Percentiles rank a stretch among this genome's conserved stretches.
These are phyloP conservation scores for Coniochaeta sp. DNA, from an alignment of 2,329 filamentous ascomycete genomes.

Conservation along the genomic window DNA sequence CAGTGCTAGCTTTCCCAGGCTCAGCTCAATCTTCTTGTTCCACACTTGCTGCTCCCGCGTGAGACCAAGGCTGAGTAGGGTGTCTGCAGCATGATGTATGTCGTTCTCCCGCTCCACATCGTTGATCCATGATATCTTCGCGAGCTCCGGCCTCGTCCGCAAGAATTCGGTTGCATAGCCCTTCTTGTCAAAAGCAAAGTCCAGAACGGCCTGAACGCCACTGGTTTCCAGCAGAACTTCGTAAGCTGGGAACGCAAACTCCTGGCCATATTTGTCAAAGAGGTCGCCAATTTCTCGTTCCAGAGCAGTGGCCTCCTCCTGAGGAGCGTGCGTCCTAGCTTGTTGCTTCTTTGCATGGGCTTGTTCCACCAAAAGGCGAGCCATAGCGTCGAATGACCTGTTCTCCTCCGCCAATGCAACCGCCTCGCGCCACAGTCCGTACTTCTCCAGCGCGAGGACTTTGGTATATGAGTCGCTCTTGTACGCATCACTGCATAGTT, in stretches of 20 bases:
- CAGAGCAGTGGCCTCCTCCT: conserved; percentile 36
- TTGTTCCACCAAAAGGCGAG: conserved; percentile 48
- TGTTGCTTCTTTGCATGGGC: conserved; percentile 35
- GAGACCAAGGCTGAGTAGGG: conserved; percentile 63
- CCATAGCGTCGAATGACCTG: conserved; percentile 45
- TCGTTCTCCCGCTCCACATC: conserved; percentile 73
- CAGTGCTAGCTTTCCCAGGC: conserved; percentile 74
- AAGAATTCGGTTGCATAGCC: conserved; percentile 74
- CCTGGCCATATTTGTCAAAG: conserved; percentile 58
- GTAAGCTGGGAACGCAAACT: conserved; percentile 73
- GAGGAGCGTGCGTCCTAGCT: conserved; percentile 23
- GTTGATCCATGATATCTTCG: conserved; percentile 90
- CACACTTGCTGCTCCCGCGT: conserved; percentile 72
- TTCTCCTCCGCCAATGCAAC: conserved; percentile 54
- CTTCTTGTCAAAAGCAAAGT: conserved; percentile 61
- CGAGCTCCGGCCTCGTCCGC: conserved; percentile 61
- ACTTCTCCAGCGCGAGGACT: conserved; percentile 44
- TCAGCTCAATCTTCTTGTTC: conserved; percentile 91
- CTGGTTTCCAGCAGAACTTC: conserved; percentile 64
- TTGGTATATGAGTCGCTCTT: conserved; percentile 43
- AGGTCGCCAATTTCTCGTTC: conserved; percentile 39
- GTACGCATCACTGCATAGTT: conserved; percentile 42
- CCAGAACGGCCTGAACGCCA: conserved; percentile 61
- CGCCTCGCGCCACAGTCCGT: conserved; percentile 50
- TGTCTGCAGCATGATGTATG: conserved; percentile 64